These are phyloP conservation scores for Ploettnerulaceae sp. DNA, from an alignment of 2,329 filamentous ascomycete genomes.

Conservation along the genomic window DNA sequence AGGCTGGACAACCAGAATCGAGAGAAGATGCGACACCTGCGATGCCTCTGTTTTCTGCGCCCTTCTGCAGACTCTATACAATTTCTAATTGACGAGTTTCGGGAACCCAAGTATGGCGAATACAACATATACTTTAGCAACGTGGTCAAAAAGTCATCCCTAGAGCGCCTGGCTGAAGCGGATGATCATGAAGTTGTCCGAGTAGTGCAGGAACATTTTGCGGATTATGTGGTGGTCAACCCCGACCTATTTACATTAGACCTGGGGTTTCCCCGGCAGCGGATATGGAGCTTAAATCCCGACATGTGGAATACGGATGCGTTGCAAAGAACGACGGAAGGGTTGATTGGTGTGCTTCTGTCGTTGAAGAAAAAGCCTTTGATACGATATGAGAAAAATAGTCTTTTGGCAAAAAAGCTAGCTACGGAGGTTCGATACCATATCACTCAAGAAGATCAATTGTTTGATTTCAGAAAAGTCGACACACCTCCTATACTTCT, in stretches of 20 bases:
- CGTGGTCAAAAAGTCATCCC: conserved; percentile 89
- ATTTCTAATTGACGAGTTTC: conserved; percentile 86
- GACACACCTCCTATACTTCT: conserved; percentile 93
- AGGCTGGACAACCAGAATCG: conserved; percentile 83
- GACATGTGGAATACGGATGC: conserved; percentile 91
- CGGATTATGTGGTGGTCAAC: conserved; percentile 92
- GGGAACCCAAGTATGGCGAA: conserved; percentile 95
- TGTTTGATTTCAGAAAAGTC: conserved; percentile 93
- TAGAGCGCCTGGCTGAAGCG: conserved; percentile 90
- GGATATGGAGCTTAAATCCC: conserved; percentile 75
- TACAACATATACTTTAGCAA: conserved; percentile 98
- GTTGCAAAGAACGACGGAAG: conserved; percentile 81
- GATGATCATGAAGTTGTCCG: conserved; percentile 98
- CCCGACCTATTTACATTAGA: conserved; percentile 85
- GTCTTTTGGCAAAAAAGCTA: conserved; percentile 83
- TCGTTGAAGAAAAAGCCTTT: conserved; percentile 95
- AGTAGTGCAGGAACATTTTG: conserved; percentile 90
- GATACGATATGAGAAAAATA: conserved; percentile 90
- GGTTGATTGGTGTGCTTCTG: conserved; percentile 75
- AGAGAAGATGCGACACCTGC: conserved; percentile 96
- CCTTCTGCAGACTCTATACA: conserved; percentile 92
- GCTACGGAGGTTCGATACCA: conserved; percentile 89
- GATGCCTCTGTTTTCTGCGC: conserved; percentile 87
- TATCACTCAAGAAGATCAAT: conserved; percentile 90
- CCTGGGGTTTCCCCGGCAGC: conserved; percentile 64